Conservation (phyloP, 805 yeast species). For the Blastobotrys mokoenaii region DNA sequence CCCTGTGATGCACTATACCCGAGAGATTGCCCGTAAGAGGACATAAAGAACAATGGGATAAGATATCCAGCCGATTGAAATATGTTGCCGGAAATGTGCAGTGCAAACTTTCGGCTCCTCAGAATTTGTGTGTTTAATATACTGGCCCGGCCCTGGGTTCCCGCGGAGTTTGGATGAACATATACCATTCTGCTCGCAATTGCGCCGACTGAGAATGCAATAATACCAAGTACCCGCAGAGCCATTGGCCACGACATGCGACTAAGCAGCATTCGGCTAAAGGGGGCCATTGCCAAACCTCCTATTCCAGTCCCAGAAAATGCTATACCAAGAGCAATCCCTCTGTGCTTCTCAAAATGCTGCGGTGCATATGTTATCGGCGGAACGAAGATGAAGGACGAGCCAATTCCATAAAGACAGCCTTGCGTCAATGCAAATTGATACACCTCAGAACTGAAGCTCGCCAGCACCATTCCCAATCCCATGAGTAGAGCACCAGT, state of each 20-base stretch:
- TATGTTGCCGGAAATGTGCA: slow-evolving; percentile 11
- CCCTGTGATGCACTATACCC: slow-evolving; percentile 15
- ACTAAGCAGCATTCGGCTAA: slow-evolving; percentile 9
- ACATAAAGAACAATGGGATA: slow-evolving; percentile 17
- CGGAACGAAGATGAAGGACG: slow-evolving; percentile 15
- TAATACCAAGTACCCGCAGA: slow-evolving; percentile 13
- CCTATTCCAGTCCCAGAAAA: slow-evolving; percentile 21
- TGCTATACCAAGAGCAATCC: slow-evolving; percentile 21
- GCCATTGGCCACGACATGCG: slow-evolving; percentile 16
- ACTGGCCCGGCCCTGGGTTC: slow-evolving; percentile 3
- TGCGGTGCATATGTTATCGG: slow-evolving; percentile 19
- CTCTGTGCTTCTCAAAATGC: slow-evolving; percentile 16
- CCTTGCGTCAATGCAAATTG: slow-evolving; percentile 18
- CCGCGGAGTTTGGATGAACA: slow-evolving; percentile 6
- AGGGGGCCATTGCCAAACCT: slow-evolving; percentile 17
- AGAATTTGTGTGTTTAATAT: slow-evolving; percentile 2
- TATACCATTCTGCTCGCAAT: slow-evolving; percentile 11
- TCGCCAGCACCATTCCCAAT: slow-evolving; percentile 12
- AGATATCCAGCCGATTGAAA: slow-evolving; percentile 18
- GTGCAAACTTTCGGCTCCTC: slow-evolving; percentile 9
- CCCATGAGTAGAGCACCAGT: slow-evolving; percentile 9
- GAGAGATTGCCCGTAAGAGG: slow-evolving; percentile 14
- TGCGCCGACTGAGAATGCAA: slow-evolving; percentile 8
- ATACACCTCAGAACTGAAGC: slow-evolving; percentile 8
- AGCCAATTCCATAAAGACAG: slow-evolving; percentile 13